A percentile compares a stretch with the other conserved stretches of the same genome.
Evolutionary conservation across 2,329 filamentous ascomycete species (phyloP).

Genomic region (Ophiosphaerella korrae): DNA sequence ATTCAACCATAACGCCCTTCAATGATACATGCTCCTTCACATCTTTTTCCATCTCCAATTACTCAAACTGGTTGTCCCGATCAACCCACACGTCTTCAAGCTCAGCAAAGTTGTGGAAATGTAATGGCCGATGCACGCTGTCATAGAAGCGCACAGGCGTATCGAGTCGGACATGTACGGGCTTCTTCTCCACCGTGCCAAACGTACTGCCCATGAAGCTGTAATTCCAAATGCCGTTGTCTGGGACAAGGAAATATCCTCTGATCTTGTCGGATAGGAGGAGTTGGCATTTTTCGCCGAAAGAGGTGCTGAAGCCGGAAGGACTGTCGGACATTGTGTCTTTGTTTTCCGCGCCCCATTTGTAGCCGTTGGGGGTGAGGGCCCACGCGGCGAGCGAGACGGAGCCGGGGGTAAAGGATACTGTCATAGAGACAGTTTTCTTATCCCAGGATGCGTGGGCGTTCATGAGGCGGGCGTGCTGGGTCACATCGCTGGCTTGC

Average conservation of each 20-base stretch:
- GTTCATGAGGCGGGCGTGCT: conserved; percentile 89
- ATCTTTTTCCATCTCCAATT: conserved; percentile 3
- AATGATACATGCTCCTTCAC: too few species aligned
- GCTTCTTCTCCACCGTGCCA: conserved; percentile 85
- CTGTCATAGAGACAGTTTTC: conserved; percentile 91
- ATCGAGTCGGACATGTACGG: conserved; percentile 90
- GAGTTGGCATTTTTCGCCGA: conserved; percentile 95
- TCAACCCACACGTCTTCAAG: conserved; percentile 97
- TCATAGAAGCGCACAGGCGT: conserved; percentile 88
- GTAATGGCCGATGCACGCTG: conserved; percentile 86
- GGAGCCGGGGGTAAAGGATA: conserved; percentile 94
- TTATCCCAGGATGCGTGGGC: conserved; percentile 81
- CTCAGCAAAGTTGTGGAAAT: conserved; percentile 98
- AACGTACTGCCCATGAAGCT: conserved; percentile 96
- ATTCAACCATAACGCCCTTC: too few species aligned
- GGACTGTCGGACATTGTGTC: conserved; percentile 92
- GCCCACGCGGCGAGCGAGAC: conserved; percentile 94
- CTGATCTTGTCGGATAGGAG: conserved; percentile 90
- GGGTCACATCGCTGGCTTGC: conserved; percentile 92
- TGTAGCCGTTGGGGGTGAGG: conserved; percentile 88
- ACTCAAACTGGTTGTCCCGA: conserved; percentile 90
- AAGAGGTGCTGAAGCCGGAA: conserved; percentile 85
- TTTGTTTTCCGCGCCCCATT: conserved; percentile 96
- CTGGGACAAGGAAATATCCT: conserved; percentile 95
- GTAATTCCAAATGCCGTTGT: conserved; percentile 93